Conservation (phyloP, 192 early-diverging fungal genomes). For the Coemansia sp. region DNA sequence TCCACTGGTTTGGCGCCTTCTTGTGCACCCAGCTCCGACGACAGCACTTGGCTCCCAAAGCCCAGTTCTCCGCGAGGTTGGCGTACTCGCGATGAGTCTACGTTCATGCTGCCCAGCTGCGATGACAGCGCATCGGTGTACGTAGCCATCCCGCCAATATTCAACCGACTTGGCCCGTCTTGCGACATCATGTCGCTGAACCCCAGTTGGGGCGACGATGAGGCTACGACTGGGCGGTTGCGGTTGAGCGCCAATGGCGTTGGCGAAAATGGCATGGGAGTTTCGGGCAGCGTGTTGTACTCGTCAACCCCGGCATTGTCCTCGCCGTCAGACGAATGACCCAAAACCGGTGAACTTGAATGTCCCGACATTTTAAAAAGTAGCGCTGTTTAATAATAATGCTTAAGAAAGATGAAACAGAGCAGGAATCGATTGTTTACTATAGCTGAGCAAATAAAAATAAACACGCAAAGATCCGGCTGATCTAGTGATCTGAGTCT, state of each 20-base stretch:
- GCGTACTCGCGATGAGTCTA: constrained; percentile 21
- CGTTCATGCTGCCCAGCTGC: constrained; percentile 43
- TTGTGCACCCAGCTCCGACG: constrained; percentile 1
- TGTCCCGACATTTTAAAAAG: constrained; percentile 13
- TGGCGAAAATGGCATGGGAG: constrained; percentile 46
- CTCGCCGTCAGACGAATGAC: constrained; percentile 4
- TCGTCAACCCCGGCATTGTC: constrained; percentile 42
- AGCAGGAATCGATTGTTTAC: too few species aligned
- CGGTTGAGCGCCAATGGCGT: constrained; percentile 15
- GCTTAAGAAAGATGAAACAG: not conserved
- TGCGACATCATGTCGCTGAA: constrained; percentile 48
- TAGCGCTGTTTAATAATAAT: not conserved
- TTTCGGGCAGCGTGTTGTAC: constrained; percentile 32
- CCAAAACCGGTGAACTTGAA: constrained; percentile 1
- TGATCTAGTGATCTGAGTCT: constrained; percentile 5
- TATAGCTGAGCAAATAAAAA: too few species aligned
- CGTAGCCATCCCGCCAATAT: constrained; percentile 30
- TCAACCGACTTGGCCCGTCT: constrained; percentile 19
- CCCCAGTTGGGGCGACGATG: constrained; percentile 43
- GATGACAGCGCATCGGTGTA: constrained; percentile 44
- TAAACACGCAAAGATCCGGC: not conserved
- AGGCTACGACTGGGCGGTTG: constrained; percentile 6
- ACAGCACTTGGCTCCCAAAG: not conserved
- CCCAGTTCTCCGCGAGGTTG: constrained; percentile 44
- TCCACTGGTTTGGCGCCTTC: constrained; percentile 25